Conservation (phyloP, 306 rosid genomes). For the Inga leiocalycina region DNA sequence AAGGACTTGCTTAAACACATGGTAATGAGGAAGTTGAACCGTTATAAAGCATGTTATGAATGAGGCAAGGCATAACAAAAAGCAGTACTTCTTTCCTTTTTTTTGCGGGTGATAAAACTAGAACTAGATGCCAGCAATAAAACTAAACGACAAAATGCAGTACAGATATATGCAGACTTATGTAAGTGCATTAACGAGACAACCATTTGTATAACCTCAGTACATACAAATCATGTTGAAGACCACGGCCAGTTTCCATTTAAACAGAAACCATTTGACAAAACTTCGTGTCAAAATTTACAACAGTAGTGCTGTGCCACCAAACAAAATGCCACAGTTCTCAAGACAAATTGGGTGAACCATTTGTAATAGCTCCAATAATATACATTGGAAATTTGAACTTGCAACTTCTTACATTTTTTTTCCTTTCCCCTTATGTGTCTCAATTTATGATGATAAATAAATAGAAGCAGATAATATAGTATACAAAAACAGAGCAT, state of each 20-base stretch:
- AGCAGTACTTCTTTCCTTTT: not conserved
- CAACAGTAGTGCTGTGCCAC: not conserved
- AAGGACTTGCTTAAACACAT: not conserved
- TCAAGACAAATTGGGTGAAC: no score
- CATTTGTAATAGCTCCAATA: no score
- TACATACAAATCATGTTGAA: not conserved
- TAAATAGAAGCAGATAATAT: not conserved
- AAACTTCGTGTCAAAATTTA: not conserved
- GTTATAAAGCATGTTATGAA: not conserved
- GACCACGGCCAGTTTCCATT: not conserved
- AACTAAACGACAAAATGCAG: not conserved
- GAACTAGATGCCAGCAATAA: not conserved
- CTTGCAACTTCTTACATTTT: no score
- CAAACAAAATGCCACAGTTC: no score
- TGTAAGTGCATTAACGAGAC: not conserved
- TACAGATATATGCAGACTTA: not conserved
- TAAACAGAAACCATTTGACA: not conserved
- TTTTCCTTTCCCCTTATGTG: no score
- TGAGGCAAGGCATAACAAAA: not conserved
- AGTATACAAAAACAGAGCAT: conserved; percentile 19
- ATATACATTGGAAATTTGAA: no score
- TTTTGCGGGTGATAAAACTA: not conserved
- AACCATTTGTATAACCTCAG: not conserved
- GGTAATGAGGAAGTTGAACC: not conserved
- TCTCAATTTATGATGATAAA: no score